Conservation (phyloP, 306 rosid genomes). For the Dicorynia guianensis region DNA sequence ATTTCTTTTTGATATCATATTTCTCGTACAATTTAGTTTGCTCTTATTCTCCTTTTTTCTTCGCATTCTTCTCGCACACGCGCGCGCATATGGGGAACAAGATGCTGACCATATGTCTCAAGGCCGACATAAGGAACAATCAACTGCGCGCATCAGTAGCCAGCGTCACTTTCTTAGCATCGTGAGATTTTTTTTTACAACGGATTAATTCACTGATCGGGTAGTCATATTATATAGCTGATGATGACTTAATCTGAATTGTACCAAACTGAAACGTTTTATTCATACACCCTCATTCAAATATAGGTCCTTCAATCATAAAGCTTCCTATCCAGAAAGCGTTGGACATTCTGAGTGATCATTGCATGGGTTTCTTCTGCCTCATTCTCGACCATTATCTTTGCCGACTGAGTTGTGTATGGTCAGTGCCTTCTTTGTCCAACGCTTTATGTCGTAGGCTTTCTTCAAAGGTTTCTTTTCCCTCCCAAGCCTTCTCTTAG, state of each 20-base stretch:
- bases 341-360: not conserved
- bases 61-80: not conserved
- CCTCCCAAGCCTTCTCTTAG: constrained; percentile 63
- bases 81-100: no score
- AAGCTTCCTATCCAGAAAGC: no score
- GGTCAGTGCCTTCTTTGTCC: constrained; percentile 85
- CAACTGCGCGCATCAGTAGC: not conserved
- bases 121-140: not conserved
- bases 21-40: not conserved
- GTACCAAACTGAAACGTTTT: not conserved
- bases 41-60: not conserved
- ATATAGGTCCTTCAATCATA: not conserved
- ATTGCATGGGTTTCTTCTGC: not conserved
- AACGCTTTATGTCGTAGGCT: constrained; percentile 76
- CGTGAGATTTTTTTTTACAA: no score
- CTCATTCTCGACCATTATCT: constrained; percentile 48
- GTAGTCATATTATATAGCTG: not conserved
- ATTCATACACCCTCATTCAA: not conserved
- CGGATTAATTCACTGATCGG: not conserved
- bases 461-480: constrained; percentile 71
- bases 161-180: not conserved
- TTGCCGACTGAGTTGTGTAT: constrained; percentile 52
- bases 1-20: no score
- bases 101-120: not conserved
- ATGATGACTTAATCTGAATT: not conserved